Evolutionary conservation across 2,329 filamentous ascomycete species (phyloP).

Genomic region (Aspergillus neotritici): DNA sequence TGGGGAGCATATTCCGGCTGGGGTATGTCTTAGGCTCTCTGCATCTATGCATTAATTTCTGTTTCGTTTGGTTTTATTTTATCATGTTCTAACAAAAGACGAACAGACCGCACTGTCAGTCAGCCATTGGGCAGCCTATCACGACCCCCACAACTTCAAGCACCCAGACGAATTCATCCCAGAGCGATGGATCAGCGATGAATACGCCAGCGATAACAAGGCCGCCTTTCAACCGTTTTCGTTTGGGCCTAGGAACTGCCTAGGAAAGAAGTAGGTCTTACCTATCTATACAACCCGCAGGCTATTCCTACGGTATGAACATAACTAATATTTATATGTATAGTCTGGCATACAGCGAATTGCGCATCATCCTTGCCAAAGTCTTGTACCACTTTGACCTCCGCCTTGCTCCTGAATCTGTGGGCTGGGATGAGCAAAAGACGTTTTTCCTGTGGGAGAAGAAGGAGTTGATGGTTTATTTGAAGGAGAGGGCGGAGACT

Average conservation of each 20-base stretch:
- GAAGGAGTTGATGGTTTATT: constrained; percentile 16
- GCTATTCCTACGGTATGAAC: not conserved
- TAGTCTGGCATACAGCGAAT: constrained; percentile 31
- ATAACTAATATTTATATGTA: not conserved
- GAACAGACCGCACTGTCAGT: constrained; percentile 22
- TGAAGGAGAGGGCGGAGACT: constrained; percentile 3
- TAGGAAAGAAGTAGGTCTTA: constrained; percentile 22
- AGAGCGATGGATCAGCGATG: constrained; percentile 23
- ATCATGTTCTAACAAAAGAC: not conserved
- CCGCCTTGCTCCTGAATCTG: constrained; percentile 5
- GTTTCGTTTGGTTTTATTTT: not conserved
- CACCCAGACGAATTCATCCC: constrained; percentile 21
- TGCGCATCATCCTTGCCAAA: constrained; percentile 21
- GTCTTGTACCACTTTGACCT: constrained; percentile 22
- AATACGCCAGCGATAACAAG: constrained; percentile 16
- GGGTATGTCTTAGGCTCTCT: constrained; percentile 11
- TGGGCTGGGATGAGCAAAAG: constrained; percentile 19
- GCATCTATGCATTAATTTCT: not conserved
- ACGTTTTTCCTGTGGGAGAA: constrained; percentile 19
- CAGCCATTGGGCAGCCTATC: constrained; percentile 20
- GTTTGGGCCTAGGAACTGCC: constrained; percentile 23
- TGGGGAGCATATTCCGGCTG: constrained; percentile 33
- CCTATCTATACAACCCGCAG: constrained; percentile 8
- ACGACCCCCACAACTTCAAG: constrained; percentile 18
- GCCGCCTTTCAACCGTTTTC: constrained; percentile 21